phyloP scores from a whole-genome alignment of 352 stramenopile species.

The Globisporangium sylvaticum region DNA sequence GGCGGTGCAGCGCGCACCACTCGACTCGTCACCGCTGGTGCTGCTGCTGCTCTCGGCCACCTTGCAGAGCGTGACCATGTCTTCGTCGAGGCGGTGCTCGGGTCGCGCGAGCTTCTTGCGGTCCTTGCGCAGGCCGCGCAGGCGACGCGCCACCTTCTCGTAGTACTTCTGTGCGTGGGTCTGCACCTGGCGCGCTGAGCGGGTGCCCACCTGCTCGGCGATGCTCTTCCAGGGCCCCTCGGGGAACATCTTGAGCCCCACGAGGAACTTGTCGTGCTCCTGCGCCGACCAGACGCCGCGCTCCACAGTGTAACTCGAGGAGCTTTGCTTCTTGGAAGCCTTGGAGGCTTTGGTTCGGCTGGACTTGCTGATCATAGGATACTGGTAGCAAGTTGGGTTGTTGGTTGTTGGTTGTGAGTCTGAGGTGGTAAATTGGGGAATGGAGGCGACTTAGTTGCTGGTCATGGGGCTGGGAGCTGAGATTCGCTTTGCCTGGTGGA shows the following conservation, averaged over 20 bases:
- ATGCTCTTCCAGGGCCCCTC: constrained; percentile 19
- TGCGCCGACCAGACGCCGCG: constrained; percentile 29
- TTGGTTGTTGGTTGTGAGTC: neutral
- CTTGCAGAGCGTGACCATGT: constrained; percentile 22
- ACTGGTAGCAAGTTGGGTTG: neutral
- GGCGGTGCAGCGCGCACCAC: neutral
- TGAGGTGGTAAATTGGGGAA: neutral
- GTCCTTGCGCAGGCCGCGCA: constrained; percentile 18
- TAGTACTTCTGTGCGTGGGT: constrained; percentile 21
- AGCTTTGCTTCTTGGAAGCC: neutral
- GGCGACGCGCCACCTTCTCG: constrained; percentile 15
- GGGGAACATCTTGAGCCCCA: constrained; percentile 25
- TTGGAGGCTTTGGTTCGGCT: neutral
- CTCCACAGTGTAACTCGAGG: constrained; percentile 1
- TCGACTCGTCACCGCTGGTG: neutral
- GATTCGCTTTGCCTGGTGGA: neutral
- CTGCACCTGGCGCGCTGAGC: constrained; percentile 17
- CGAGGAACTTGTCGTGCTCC: constrained; percentile 37
- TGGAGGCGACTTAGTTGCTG: neutral
- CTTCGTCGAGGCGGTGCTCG: constrained; percentile 20
- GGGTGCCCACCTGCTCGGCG: constrained; percentile 12
- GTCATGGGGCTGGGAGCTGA: neutral
- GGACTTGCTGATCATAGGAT: neutral
- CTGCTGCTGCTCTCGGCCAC: constrained; percentile 5
- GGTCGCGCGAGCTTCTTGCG: constrained; percentile 19